Percentiles rank a stretch among this genome's conserved stretches.
phyloP scores from a whole-genome alignment of 1,284 basidiomycete species.

The Fereydounia khargensis region DNA sequence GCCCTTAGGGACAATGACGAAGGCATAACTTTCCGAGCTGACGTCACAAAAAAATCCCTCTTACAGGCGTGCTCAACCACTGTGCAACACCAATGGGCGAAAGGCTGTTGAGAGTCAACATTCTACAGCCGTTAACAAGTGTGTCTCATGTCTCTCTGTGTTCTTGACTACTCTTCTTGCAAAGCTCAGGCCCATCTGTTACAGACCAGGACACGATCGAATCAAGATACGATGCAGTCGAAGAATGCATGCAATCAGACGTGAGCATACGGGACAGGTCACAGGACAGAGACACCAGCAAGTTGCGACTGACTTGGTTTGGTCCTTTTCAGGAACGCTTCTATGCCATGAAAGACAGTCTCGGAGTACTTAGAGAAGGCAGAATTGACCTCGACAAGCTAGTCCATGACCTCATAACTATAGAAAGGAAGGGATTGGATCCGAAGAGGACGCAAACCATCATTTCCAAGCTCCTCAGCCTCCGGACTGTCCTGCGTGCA shows the following conservation, averaged over 20 bases:
- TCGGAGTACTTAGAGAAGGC: constrained; percentile 65
- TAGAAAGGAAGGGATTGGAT: constrained; percentile 8
- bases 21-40: background rate
- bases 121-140: constrained; percentile 78
- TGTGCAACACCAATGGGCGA: constrained; percentile 85
- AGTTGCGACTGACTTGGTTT: background rate
- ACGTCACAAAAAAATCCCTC: constrained; percentile 1
- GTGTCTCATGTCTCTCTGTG: no score
- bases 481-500: constrained; percentile 66
- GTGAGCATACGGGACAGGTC: constrained; percentile 5
- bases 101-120: constrained; percentile 73
- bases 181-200: no score
- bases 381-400: constrained; percentile 83
- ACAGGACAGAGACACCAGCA: background rate
- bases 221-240: constrained; percentile 65
- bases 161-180: no score
- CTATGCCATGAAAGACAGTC: constrained; percentile 67
- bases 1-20: background rate
- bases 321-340: constrained; percentile 63
- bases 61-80: constrained; percentile 65
- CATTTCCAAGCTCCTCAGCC: constrained; percentile 70
- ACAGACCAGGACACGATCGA: constrained; percentile 69
- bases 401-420: constrained; percentile 59
- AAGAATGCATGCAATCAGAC: constrained; percentile 72
- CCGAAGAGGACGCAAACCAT: constrained; percentile 67